Evolutionary conservation across 495 filamentous ascomycete species (phyloP).

Genomic region (Xylona heveae): DNA sequence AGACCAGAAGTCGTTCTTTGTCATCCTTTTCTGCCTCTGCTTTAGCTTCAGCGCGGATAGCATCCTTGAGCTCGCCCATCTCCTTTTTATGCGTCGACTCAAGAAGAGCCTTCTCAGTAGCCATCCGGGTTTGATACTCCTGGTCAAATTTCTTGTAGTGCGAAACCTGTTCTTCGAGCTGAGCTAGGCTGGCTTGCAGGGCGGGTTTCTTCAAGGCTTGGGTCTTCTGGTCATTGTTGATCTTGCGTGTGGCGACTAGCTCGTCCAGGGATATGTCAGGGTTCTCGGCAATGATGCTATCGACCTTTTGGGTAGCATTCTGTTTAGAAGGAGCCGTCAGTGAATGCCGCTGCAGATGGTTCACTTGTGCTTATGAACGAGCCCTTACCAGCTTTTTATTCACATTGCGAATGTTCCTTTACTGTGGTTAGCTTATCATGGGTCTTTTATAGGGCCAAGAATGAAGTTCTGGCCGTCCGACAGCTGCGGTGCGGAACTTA

Average conservation of each 20-base stretch:
- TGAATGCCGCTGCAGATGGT: neutral
- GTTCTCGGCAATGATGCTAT: constrained; percentile 57
- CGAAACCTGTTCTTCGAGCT: constrained; percentile 66
- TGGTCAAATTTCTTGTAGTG: constrained; percentile 67
- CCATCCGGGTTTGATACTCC: constrained; percentile 47
- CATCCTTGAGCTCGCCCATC: constrained; percentile 41
- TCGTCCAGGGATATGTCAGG: constrained; percentile 57
- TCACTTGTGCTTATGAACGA: neutral
- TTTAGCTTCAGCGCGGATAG: constrained; percentile 26
- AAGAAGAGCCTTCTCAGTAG: constrained; percentile 47
- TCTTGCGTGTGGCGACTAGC: constrained; percentile 59
- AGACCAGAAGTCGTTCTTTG: constrained; percentile 20
- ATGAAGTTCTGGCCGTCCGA: neutral
- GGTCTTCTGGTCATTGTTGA: constrained; percentile 83
- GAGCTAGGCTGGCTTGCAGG: constrained; percentile 48
- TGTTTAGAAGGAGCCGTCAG: constrained; percentile 18
- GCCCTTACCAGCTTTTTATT: constrained; percentile 69
- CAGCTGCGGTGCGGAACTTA: constrained; percentile 20
- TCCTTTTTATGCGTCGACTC: constrained; percentile 51
- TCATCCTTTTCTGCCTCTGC: constrained; percentile 32
- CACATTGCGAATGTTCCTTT: constrained; percentile 63
- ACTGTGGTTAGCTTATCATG: too few species aligned
- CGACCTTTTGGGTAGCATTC: constrained; percentile 60
- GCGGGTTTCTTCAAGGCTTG: constrained; percentile 78
- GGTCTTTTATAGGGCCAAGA: too few species aligned